These are phyloP conservation scores for Tetrapyrgos nigripes DNA, from an alignment of 1,284 basidiomycete species.

Conservation along the genomic window DNA sequence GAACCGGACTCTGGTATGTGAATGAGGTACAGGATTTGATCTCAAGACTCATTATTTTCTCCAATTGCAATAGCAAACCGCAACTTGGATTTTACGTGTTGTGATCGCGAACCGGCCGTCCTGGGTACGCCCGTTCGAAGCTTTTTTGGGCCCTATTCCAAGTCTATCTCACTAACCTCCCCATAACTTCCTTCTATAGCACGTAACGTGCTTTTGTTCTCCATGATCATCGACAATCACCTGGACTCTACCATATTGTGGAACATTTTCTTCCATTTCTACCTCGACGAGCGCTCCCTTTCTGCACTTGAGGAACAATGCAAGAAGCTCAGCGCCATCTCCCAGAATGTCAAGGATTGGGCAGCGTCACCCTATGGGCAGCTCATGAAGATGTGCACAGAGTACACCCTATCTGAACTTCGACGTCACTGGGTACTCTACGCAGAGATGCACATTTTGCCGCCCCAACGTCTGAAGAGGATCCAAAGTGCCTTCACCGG, in stretches of 20 bases:
- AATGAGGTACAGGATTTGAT: constrained; percentile 12
- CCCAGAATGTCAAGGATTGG: constrained; percentile 46
- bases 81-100: constrained; percentile 63
- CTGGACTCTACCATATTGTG: constrained; percentile 39
- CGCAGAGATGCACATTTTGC: constrained; percentile 11
- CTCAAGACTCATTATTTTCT: not conserved
- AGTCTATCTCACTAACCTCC: not conserved
- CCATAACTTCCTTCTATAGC: constrained; percentile 31
- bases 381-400: constrained; percentile 40
- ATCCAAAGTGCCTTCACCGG: constrained; percentile 22
- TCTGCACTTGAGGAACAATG: constrained; percentile 50
- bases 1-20: constrained; percentile 28
- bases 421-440: constrained; percentile 45
- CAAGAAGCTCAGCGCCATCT: constrained; percentile 44
- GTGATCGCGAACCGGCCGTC: constrained; percentile 62
- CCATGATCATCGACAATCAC: constrained; percentile 44
- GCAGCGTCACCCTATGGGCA: constrained; percentile 37
- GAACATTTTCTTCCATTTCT: constrained; percentile 65
- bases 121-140: constrained; percentile 47
- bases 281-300: constrained; percentile 49
- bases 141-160: not conserved
- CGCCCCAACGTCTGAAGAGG: constrained; percentile 8
- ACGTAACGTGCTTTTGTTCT: constrained; percentile 45
- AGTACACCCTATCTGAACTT: constrained; percentile 43
- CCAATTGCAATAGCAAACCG: constrained; percentile 35